Conservation (phyloP, 139 green algal species). For the Gonium pectorale region DNA sequence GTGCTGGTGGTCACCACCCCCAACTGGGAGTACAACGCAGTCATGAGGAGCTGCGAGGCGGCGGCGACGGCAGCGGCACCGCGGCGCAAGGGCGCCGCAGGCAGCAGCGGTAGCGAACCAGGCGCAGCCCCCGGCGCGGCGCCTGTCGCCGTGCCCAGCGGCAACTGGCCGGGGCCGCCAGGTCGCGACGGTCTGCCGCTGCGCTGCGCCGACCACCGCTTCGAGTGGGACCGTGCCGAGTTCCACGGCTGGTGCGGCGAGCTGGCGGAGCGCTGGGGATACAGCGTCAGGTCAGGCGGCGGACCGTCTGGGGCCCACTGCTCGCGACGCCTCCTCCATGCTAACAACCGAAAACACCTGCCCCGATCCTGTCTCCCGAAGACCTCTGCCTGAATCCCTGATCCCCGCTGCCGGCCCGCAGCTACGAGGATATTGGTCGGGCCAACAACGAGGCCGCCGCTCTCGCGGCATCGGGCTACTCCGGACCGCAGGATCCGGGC, state of each 20-base stretch:
- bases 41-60: slow-evolving; percentile 41
- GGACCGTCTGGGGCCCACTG: no score
- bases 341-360: no score
- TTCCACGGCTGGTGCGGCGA: slow-evolving; percentile 59
- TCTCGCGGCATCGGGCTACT: not conserved
- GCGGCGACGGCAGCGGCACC: not conserved
- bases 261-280: slow-evolving; percentile 54
- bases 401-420: not conserved
- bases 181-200: slow-evolving; percentile 58
- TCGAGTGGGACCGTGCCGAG: slow-evolving; percentile 75
- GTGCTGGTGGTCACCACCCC: slow-evolving; percentile 73
- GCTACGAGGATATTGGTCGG: slow-evolving; percentile 20
- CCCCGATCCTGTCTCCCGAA: not conserved
- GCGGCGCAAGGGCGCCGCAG: not conserved
- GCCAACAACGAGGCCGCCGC: slow-evolving; percentile 10
- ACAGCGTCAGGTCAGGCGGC: slow-evolving; percentile 55
- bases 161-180: slow-evolving; percentile 21
- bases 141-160: not conserved
- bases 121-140: not conserved
- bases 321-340: no score
- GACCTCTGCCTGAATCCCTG: not conserved
- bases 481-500: not conserved
- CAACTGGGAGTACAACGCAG: slow-evolving; percentile 79
- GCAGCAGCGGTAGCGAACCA: not conserved
- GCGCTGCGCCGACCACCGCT: slow-evolving; percentile 74